These are phyloP conservation scores for Metschnikowia lunata DNA, from an alignment of 805 yeast species.

Conservation along the genomic window DNA sequence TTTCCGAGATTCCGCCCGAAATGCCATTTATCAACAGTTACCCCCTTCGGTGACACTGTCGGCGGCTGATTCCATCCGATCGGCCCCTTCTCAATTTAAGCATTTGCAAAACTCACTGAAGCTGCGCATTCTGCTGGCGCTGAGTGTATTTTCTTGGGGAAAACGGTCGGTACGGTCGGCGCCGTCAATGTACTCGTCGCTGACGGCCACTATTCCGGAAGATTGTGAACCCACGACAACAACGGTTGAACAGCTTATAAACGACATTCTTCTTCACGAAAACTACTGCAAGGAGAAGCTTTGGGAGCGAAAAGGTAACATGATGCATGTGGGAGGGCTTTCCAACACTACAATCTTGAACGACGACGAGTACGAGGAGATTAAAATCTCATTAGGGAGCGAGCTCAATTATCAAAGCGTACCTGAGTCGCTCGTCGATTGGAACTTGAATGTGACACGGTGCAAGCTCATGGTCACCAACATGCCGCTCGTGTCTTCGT, in stretches of 20 bases:
- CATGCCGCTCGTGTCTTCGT: constrained; percentile 35
- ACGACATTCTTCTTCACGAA: constrained; percentile 39
- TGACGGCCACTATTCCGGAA: constrained; percentile 44
- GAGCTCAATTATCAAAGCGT: constrained; percentile 33
- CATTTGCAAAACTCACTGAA: constrained; percentile 16
- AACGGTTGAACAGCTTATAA: constrained; percentile 41
- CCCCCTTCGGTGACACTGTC: constrained; percentile 20
- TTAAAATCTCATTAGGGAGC: constrained; percentile 39
- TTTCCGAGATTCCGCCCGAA: constrained; percentile 40
- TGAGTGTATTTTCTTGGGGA: constrained; percentile 33
- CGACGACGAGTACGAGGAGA: constrained; percentile 25
- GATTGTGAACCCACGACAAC: constrained; percentile 40
- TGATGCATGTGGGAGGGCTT: background rate
- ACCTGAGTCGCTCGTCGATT: constrained; percentile 43
- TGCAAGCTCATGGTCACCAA: constrained; percentile 41
- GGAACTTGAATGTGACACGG: constrained; percentile 50
- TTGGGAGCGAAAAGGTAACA: constrained; percentile 7
- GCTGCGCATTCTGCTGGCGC: constrained; percentile 33
- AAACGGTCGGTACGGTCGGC: constrained; percentile 40
- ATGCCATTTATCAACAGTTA: constrained; percentile 41
- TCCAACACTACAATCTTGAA: background rate
- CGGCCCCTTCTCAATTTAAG: constrained; percentile 36
- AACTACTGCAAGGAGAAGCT: constrained; percentile 20
- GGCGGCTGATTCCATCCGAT: constrained; percentile 33
- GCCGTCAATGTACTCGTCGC: constrained; percentile 38